Percentiles rank a stretch among this genome's conserved stretches.
Evolutionary conservation across 352 stramenopile genomes (phyloP).

Genomic region (Thalassiosira delicatula): DNA sequence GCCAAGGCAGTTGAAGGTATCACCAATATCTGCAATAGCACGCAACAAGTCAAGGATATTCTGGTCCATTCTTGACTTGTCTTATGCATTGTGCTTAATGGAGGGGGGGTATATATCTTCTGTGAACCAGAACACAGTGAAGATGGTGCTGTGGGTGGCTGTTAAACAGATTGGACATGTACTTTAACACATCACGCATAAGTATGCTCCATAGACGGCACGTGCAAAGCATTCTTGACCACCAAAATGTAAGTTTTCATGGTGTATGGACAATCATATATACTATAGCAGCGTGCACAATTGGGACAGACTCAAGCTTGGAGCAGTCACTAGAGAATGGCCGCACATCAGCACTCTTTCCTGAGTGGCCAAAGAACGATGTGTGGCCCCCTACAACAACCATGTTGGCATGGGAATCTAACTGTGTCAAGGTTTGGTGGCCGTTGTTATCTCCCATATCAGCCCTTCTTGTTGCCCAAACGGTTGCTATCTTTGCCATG

Average conservation of each 20-base stretch:
- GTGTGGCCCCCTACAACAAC: conserved; percentile 22
- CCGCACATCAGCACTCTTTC: conserved; percentile 20
- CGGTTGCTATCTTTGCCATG: not conserved
- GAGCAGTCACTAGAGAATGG: conserved; percentile 22
- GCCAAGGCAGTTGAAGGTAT: no score
- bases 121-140: no score
- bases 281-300: conserved; percentile 44
- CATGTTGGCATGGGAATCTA: conserved; percentile 64
- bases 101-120: no score
- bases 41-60: no score
- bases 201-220: no score
- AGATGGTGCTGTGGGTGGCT: no score
- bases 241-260: not conserved
- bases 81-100: no score
- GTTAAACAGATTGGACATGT: no score
- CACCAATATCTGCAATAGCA: no score
- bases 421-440: not conserved
- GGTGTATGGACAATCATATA: conserved; percentile 34
- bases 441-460: not conserved
- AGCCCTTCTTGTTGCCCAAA: conserved; percentile 8
- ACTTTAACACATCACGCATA: no score
- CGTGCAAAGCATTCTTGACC: not conserved
- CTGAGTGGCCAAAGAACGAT: conserved; percentile 6
- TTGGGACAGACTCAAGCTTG: conserved; percentile 6
- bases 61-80: no score